phyloP scores from a whole-genome alignment of 306 rosid genomes.

The Mimosa bimucronata region DNA sequence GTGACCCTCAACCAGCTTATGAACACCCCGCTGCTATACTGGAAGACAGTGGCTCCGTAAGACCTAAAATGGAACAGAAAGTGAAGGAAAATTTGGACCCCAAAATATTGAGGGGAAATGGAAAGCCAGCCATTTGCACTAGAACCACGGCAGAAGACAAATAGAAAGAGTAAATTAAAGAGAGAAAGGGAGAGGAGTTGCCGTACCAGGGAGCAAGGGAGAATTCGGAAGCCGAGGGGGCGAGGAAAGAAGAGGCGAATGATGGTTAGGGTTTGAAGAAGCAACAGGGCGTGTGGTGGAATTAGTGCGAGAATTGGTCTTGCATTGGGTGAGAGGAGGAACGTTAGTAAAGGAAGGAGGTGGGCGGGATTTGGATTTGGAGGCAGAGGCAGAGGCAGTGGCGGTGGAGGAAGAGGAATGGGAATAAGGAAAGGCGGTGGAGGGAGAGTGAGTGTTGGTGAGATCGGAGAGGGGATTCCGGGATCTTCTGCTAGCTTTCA shows the following conservation, averaged over 20 bases:
- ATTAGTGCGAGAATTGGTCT: neutral
- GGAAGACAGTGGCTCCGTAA: no score
- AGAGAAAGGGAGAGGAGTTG: neutral
- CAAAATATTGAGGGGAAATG: neutral
- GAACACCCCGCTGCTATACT: neutral
- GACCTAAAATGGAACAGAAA: neutral
- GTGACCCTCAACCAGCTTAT: neutral
- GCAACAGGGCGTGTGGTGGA: constrained; percentile 15
- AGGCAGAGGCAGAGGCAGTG: constrained; percentile 19
- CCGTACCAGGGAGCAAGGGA: constrained; percentile 37
- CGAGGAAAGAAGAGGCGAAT: no score
- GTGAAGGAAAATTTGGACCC: no score
- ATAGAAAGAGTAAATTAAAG: neutral
- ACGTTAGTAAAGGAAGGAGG: constrained; percentile 37
- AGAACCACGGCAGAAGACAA: neutral
- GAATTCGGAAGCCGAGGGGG: no score
- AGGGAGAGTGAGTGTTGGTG: constrained; percentile 48
- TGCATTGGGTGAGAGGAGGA: neutral
- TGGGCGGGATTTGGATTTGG: constrained; percentile 37
- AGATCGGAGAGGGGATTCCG: constrained; percentile 68
- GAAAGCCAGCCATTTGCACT: neutral
- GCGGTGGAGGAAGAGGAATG: constrained; percentile 42
- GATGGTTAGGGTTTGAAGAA: constrained; percentile 28
- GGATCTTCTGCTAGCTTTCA: constrained; percentile 44
- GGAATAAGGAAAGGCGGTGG: constrained; percentile 33